Percentiles rank a stretch among this genome's conserved stretches.
phyloP scores from a whole-genome alignment of 306 rosid genomes.

The Cucumis hystrix region DNA sequence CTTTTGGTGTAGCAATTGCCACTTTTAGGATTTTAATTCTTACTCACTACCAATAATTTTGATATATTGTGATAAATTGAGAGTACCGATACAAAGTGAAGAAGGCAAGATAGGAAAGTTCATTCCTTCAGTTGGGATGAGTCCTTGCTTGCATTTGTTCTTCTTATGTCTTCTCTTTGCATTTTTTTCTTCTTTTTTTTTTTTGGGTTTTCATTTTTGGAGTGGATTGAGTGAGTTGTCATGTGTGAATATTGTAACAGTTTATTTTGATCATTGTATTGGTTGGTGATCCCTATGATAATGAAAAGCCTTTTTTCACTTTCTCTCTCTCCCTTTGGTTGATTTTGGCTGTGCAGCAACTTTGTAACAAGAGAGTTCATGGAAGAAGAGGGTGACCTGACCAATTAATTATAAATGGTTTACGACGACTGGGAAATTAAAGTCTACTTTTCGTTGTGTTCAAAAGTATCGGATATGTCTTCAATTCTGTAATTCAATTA shows the following conservation, averaged over 20 bases:
- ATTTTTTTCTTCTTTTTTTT: background rate
- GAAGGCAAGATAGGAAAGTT: background rate
- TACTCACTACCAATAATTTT: background rate
- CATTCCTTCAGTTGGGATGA: background rate
- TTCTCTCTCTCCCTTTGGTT: background rate
- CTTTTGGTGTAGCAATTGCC: background rate
- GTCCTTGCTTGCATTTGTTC: background rate
- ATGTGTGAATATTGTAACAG: slow-evolving; percentile 3
- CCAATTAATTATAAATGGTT: background rate
- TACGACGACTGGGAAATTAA: background rate
- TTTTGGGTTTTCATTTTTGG: background rate
- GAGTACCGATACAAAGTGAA: background rate
- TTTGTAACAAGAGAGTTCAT: background rate
- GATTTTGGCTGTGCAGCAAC: background rate
- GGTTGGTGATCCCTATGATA: background rate
- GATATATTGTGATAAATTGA: background rate
- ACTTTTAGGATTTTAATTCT: slow-evolving; percentile 2
- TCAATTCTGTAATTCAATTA: no score
- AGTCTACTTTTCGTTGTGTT: no score
- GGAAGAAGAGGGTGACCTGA: background rate
- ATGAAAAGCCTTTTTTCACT: no score
- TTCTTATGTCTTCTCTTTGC: background rate
- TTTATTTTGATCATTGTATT: background rate
- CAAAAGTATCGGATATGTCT: no score
- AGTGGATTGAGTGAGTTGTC: slow-evolving; percentile 2